Percentiles rank a stretch among this genome's conserved stretches.
Evolutionary conservation across 306 rosid species (phyloP).

Genomic region (Gynostemma pentaphyllum): DNA sequence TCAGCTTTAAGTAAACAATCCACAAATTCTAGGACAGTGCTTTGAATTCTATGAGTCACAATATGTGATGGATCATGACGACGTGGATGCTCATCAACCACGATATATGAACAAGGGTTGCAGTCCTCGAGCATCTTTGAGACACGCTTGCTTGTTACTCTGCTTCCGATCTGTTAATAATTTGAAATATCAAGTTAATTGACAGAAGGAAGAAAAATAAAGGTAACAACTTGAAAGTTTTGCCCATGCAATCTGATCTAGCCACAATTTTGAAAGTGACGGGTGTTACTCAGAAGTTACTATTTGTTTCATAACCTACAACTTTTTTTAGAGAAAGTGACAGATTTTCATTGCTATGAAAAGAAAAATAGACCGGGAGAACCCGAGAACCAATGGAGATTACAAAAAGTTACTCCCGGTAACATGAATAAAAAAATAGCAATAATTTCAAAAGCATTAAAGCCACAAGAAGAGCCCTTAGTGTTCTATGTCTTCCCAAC

Average conservation of each 20-base stretch:
- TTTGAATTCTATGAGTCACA: conserved; percentile 69
- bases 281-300: neutral
- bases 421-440: too few relatives aligned
- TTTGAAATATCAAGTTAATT: conserved; percentile 5
- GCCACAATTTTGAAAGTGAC: neutral
- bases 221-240: neutral
- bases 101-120: conserved; percentile 59
- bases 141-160: conserved; percentile 82
- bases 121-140: conserved; percentile 65
- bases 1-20: conserved; percentile 38
- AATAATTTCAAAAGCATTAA: too few relatives aligned
- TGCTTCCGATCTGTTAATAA: conserved; percentile 74
- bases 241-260: neutral
- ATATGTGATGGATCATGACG: conserved; percentile 92
- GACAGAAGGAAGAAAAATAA: neutral
- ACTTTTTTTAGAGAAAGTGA: too few relatives aligned
- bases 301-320: neutral
- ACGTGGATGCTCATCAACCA: conserved; percentile 79
- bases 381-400: too few relatives aligned
- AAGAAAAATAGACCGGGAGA: too few relatives aligned
- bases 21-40: conserved; percentile 51
- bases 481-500: too few relatives aligned
- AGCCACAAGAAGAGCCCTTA: too few relatives aligned
- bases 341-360: too few relatives aligned
- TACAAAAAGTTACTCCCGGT: too few relatives aligned